Evolutionary conservation across 148 eudicot species (phyloP).

Genomic region (Pouteria glomerata): DNA sequence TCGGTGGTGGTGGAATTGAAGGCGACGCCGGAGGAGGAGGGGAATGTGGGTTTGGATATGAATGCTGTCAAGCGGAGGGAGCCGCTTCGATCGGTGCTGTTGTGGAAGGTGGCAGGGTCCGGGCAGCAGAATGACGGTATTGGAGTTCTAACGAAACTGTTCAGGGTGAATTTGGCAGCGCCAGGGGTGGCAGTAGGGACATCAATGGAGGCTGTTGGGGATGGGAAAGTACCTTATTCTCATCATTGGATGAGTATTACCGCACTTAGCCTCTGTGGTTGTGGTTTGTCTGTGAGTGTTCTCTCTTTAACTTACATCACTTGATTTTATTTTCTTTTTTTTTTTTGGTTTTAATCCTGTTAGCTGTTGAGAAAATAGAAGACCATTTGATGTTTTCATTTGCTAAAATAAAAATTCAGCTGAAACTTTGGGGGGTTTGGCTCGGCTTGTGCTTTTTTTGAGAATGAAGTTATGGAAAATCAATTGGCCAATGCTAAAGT

Average conservation of each 20-base stretch:
- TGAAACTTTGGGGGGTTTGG: no score
- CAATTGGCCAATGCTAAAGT: no score
- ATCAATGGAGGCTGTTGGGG: slow-evolving; percentile 28
- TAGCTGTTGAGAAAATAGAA: background rate
- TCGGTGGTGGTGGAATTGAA: slow-evolving; percentile 53
- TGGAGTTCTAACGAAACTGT: slow-evolving; percentile 70
- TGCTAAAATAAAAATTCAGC: no score
- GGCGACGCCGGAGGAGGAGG: slow-evolving; percentile 8
- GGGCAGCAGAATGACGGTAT: slow-evolving; percentile 85
- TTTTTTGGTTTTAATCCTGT: no score
- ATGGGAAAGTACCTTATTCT: slow-evolving; percentile 34
- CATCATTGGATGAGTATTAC: slow-evolving; percentile 84
- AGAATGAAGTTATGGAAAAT: no score
- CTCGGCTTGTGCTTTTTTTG: slow-evolving; percentile 3
- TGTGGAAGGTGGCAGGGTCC: slow-evolving; percentile 64
- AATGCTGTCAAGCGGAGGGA: slow-evolving; percentile 80
- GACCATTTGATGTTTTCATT: background rate
- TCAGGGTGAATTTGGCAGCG: slow-evolving; percentile 43
- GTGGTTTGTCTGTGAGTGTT: slow-evolving; percentile 72
- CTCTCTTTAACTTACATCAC: slow-evolving; percentile 2
- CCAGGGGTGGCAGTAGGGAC: slow-evolving; percentile 13
- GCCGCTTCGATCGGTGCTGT: slow-evolving; percentile 51
- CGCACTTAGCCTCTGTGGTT: slow-evolving; percentile 56
- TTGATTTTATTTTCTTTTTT: background rate
- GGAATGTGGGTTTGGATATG: slow-evolving; percentile 52